phyloP scores from a whole-genome alignment of 2,329 filamentous ascomycete genomes.

The Colletotrichum caudatum region DNA sequence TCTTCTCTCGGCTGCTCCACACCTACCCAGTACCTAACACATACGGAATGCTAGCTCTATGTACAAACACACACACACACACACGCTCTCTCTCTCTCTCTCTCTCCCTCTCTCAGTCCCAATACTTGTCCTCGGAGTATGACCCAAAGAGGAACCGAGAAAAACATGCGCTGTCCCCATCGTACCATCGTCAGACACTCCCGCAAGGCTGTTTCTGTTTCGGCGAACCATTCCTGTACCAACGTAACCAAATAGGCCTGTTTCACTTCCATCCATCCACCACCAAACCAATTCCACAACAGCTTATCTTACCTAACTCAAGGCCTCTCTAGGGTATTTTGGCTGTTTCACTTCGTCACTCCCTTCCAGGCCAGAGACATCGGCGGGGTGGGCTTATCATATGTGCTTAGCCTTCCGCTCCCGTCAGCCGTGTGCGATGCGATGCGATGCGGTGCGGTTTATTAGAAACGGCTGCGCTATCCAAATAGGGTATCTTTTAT shows the following conservation, averaged over 20 bases:
- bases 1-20: neutral
- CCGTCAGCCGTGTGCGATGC: conserved; percentile 10
- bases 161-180: conserved; percentile 23
- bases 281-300: neutral
- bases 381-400: conserved; percentile 1
- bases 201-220: conserved; percentile 30
- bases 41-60: neutral
- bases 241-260: neutral
- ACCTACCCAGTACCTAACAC: neutral
- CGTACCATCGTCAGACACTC: conserved; percentile 3
- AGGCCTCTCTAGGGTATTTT: neutral
- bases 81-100: too few species aligned
- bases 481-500: conserved; percentile 17
- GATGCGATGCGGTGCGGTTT: neutral
- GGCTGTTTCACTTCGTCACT: neutral
- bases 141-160: neutral
- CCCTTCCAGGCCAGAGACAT: conserved; percentile 3
- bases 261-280: neutral
- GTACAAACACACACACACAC: too few species aligned
- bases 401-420: conserved; percentile 12
- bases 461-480: conserved; percentile 10
- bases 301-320: conserved; percentile 13
- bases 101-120: neutral
- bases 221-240: neutral
- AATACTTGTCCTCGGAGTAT: neutral